phyloP scores from a whole-genome alignment of 345 rosid genomes.

The Moricandia moricandioides region DNA sequence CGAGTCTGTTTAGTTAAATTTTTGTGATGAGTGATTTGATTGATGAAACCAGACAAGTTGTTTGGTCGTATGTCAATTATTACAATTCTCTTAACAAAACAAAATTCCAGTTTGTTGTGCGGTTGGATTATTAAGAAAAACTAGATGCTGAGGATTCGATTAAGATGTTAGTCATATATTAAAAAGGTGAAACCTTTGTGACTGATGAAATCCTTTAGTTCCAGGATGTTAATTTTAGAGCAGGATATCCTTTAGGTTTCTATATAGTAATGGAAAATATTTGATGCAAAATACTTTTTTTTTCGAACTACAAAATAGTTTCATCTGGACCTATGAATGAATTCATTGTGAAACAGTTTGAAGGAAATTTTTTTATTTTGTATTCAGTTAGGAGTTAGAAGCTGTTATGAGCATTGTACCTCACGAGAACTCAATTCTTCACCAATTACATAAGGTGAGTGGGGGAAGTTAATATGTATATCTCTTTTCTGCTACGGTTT shows the following conservation, averaged over 20 bases:
- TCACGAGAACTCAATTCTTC: too few relatives aligned
- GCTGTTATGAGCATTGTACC: too few relatives aligned
- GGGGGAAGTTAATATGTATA: too few relatives aligned
- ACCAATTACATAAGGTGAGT: too few relatives aligned
- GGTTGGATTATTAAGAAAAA: neutral
- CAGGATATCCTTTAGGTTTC: neutral
- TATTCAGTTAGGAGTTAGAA: too few relatives aligned
- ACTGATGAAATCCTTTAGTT: neutral
- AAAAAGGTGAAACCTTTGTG: neutral
- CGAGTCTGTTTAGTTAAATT: neutral
- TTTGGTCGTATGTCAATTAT: neutral
- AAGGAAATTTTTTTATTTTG: too few relatives aligned
- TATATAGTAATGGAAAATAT: conserved; percentile 8
- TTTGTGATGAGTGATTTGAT: neutral
- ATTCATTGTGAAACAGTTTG: too few relatives aligned
- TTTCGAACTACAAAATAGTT: conserved; percentile 64
- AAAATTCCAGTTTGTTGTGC: neutral
- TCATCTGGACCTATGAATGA: conserved; percentile 7
- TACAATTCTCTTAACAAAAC: neutral
- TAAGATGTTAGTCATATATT: neutral
- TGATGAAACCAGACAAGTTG: neutral
- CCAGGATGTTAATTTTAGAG: neutral
- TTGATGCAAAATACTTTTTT: conserved; percentile 64
- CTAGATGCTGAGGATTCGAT: neutral
- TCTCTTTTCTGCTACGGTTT: conserved; percentile 33